Percentiles rank a stretch among this genome's conserved stretches.
These are phyloP conservation scores for Senna tora DNA, from an alignment of 306 rosid genomes.

Conservation along the genomic window DNA sequence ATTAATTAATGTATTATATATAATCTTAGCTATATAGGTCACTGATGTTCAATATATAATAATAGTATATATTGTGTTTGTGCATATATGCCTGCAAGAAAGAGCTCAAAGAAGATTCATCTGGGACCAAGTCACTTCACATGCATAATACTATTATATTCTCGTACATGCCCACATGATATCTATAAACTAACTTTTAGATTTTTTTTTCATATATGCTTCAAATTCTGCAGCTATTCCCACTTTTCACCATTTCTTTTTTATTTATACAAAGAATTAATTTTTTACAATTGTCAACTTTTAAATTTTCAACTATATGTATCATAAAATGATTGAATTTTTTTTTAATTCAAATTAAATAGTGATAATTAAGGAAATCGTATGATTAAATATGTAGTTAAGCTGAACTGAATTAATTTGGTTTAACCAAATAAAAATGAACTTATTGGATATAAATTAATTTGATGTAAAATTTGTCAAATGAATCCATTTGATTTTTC, in stretches of 20 bases:
- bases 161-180: not conserved
- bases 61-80: not conserved
- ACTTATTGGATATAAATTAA: not conserved
- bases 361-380: too few species aligned
- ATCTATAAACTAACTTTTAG: not conserved
- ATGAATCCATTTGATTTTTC: constrained; percentile 10
- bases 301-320: not conserved
- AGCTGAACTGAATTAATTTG: not conserved
- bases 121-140: not conserved
- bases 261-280: not conserved
- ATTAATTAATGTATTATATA: too few species aligned
- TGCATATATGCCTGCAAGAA: not conserved
- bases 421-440: not conserved
- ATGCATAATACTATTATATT: not conserved
- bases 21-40: too few species aligned
- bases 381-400: too few species aligned
- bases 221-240: constrained; percentile 4
- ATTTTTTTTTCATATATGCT: not conserved
- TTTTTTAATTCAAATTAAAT: too few species aligned
- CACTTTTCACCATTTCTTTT: not conserved
- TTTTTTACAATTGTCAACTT: not conserved
- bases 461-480: not conserved
- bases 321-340: too few species aligned
- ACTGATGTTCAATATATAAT: too few species aligned
- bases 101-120: not conserved